These are phyloP conservation scores for Medicago truncatula DNA, from an alignment of 306 rosid species.

Conservation along the genomic window MtrunA17r5.0-ANR NC_053043.1:44287001-44287500, in stretches of 20 bases:
- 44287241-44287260: slow-evolving; percentile 52
- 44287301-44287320: slow-evolving; percentile 27
- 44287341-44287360: slow-evolving; percentile 75
- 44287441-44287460: slow-evolving; percentile 12
- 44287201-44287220: slow-evolving; percentile 71
- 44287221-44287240: slow-evolving; percentile 69
- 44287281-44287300: slow-evolving; percentile 16
- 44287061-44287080: slow-evolving; percentile 55
- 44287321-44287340: slow-evolving; percentile 73
- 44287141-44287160: slow-evolving; percentile 89
- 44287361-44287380: slow-evolving; percentile 74
- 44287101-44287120: slow-evolving; percentile 19
- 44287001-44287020: slow-evolving; percentile 51
- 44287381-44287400: slow-evolving; percentile 66
- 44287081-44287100: slow-evolving; percentile 31
- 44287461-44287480: slow-evolving; percentile 5
- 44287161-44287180: slow-evolving; percentile 95
- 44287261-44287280: slow-evolving; percentile 24
- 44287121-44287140: slow-evolving; percentile 31
- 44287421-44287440: background rate
- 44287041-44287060: slow-evolving; percentile 91
- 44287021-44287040: slow-evolving; percentile 84
- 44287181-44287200: slow-evolving; percentile 73
- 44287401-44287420: slow-evolving; percentile 31
- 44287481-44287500: background rate